phyloP scores from a whole-genome alignment of 2,329 filamentous ascomycete genomes.

The Rugonectria rugulosa region DNA sequence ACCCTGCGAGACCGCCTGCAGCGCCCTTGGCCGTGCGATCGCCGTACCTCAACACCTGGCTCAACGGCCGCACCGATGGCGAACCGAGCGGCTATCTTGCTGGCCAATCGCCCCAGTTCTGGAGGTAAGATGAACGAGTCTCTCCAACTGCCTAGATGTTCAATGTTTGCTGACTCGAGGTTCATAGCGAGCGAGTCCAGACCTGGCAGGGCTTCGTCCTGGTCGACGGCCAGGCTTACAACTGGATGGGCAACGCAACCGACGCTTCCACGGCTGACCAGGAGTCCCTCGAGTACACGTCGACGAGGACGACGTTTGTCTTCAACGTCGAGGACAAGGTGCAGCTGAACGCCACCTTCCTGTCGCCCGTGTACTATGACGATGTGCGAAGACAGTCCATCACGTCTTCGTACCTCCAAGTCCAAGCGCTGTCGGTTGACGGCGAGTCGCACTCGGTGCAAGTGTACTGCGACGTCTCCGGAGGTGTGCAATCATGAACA shows the following conservation, averaged over 20 bases:
- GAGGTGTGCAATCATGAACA: too few species aligned
- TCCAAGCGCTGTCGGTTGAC: conserved; percentile 69
- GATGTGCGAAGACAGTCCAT: conserved; percentile 74
- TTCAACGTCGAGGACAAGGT: conserved; percentile 69
- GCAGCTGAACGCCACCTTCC: conserved; percentile 71
- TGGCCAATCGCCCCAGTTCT: conserved; percentile 74
- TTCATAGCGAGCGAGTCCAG: conserved; percentile 45
- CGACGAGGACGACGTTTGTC: conserved; percentile 73
- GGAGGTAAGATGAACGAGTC: conserved; percentile 70
- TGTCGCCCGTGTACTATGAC: conserved; percentile 73
- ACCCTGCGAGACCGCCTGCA: conserved; percentile 70
- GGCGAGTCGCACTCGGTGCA: conserved; percentile 69
- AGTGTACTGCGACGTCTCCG: conserved; percentile 75
- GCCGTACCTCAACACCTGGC: conserved; percentile 78
- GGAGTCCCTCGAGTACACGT: conserved; percentile 44
- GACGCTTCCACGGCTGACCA: conserved; percentile 43
- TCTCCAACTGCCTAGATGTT: too few species aligned
- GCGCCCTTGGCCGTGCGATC: conserved; percentile 77
- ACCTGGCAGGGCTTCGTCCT: conserved; percentile 75
- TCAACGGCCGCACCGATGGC: conserved; percentile 66
- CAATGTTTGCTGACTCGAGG: background rate
- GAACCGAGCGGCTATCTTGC: conserved; percentile 72
- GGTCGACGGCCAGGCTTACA: conserved; percentile 70
- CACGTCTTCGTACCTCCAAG: conserved; percentile 73
- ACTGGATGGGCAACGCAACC: conserved; percentile 70